Percentiles rank a stretch among this genome's conserved stretches.
Conservation (phyloP, 768 basidiomycete species). For the Serendipita vermifera region DNA sequence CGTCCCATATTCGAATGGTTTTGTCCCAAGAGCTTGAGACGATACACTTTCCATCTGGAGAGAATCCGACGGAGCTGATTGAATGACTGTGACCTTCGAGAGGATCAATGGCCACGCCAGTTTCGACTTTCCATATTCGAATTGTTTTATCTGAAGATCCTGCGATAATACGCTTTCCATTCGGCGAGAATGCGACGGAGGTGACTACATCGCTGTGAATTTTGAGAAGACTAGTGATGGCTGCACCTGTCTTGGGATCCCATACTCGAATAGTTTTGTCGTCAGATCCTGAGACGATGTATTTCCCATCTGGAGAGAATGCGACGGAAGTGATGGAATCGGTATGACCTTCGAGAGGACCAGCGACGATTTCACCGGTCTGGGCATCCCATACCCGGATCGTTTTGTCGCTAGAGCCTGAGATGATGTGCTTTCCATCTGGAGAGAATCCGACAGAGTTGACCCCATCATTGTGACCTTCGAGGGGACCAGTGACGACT, state of each 20-base stretch:
- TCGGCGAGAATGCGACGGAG: constrained; percentile 20
- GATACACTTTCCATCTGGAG: constrained; percentile 21
- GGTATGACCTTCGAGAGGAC: neutral
- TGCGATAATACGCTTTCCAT: constrained; percentile 22
- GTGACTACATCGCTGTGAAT: constrained; percentile 16
- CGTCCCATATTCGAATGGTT: constrained; percentile 23
- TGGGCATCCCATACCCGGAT: constrained; percentile 22
- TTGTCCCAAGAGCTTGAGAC: constrained; percentile 23
- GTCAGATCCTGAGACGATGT: constrained; percentile 10
- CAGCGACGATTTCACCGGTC: constrained; percentile 18
- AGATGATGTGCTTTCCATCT: constrained; percentile 18
- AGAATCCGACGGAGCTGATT: constrained; percentile 20
- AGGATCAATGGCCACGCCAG: constrained; percentile 20
- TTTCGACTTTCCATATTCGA: constrained; percentile 24
- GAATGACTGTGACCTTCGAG: constrained; percentile 20
- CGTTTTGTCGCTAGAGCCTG: constrained; percentile 21
- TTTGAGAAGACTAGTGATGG: constrained; percentile 17
- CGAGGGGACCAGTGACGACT: constrained; percentile 19
- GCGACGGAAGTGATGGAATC: constrained; percentile 10
- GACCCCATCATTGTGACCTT: constrained; percentile 22
- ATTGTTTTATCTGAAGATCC: constrained; percentile 20
- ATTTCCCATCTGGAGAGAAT: neutral
- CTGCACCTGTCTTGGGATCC: constrained; percentile 18
- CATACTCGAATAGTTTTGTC: constrained; percentile 13
- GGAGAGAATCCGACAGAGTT: constrained; percentile 21